Conservation (phyloP, 371 early-diverging fungal species). For the Syncephalastrum sp. region DNA sequence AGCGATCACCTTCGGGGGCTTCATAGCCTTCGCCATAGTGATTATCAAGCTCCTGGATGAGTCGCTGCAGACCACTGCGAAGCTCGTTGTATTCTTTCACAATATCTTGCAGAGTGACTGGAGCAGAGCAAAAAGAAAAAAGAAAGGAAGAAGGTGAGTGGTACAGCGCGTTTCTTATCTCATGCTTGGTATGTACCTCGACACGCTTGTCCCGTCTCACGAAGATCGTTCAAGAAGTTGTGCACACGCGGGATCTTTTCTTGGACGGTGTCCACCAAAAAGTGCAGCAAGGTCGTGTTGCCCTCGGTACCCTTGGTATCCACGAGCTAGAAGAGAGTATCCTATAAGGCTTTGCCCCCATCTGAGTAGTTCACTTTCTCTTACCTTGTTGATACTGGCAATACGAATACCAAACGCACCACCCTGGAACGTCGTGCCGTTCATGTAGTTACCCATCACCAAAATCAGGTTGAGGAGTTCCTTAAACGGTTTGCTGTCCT, state of each 20-base stretch:
- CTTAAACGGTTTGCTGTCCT: constrained; percentile 52
- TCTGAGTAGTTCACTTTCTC: not conserved
- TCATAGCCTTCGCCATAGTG: constrained; percentile 46
- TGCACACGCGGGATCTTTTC: constrained; percentile 65
- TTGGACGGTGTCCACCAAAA: constrained; percentile 72
- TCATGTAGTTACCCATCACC: constrained; percentile 91
- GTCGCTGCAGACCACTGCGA: constrained; percentile 54
- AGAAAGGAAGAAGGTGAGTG: not conserved
- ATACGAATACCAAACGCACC: constrained; percentile 91
- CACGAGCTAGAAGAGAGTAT: constrained; percentile 51
- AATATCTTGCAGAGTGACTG: constrained; percentile 58
- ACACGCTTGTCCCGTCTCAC: constrained; percentile 73
- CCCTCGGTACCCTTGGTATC: constrained; percentile 82
- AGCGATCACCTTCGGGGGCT: constrained; percentile 37
- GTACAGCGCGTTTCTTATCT: not conserved
- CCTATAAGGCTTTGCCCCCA: not conserved
- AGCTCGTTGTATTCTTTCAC: constrained; percentile 57
- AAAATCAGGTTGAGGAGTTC: constrained; percentile 71
- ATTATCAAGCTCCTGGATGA: constrained; percentile 46
- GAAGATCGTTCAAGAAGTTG: constrained; percentile 69
- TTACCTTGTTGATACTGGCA: constrained; percentile 81
- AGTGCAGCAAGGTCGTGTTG: constrained; percentile 75
- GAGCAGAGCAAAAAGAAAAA: not conserved
- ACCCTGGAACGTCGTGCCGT: constrained; percentile 84
- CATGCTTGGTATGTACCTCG: constrained; percentile 50